These are phyloP conservation scores for Stephania japonica DNA, from an alignment of 164 flowering plant genomes.

Conservation along the genomic window DNA sequence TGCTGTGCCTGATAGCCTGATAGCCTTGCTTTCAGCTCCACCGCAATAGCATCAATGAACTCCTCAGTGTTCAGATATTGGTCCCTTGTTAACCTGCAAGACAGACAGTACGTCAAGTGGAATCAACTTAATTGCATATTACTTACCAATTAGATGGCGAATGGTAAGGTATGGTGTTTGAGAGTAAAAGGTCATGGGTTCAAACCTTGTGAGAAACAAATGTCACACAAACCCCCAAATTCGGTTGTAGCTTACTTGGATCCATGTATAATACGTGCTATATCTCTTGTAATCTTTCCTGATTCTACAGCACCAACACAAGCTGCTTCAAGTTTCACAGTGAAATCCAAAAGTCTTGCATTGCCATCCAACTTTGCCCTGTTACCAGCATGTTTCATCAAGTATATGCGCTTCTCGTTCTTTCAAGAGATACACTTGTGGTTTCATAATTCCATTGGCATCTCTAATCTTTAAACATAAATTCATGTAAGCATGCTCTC, in stretches of 20 bases:
- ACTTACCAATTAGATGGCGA: too few species aligned
- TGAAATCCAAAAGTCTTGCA: slow-evolving; percentile 52
- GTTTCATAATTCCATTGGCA: too few species aligned
- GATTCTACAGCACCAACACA: slow-evolving; percentile 78
- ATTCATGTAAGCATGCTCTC: not conserved
- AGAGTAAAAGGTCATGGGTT: too few species aligned
- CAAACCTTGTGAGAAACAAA: too few species aligned
- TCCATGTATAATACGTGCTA: slow-evolving; percentile 82
- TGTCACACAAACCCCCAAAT: too few species aligned
- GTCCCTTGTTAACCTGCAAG: slow-evolving; percentile 54
- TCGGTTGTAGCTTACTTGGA: slow-evolving; percentile 49
- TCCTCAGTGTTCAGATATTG: slow-evolving; percentile 79
- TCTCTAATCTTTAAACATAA: too few species aligned
- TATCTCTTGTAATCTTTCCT: slow-evolving; percentile 96
- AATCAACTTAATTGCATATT: too few species aligned
- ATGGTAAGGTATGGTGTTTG: too few species aligned
- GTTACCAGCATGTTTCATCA: too few species aligned
- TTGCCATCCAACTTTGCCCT: slow-evolving; percentile 88
- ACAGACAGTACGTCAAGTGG: too few species aligned
- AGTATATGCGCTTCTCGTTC: too few species aligned
- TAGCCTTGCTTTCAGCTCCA: slow-evolving; percentile 66
- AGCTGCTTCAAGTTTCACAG: slow-evolving; percentile 78
- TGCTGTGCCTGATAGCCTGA: slow-evolving; percentile 26
- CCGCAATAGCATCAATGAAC: slow-evolving; percentile 91
- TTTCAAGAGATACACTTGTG: too few species aligned